phyloP scores from a whole-genome alignment of 371 early-diverging fungal species.

The Haplosporangium sp. region DNA sequence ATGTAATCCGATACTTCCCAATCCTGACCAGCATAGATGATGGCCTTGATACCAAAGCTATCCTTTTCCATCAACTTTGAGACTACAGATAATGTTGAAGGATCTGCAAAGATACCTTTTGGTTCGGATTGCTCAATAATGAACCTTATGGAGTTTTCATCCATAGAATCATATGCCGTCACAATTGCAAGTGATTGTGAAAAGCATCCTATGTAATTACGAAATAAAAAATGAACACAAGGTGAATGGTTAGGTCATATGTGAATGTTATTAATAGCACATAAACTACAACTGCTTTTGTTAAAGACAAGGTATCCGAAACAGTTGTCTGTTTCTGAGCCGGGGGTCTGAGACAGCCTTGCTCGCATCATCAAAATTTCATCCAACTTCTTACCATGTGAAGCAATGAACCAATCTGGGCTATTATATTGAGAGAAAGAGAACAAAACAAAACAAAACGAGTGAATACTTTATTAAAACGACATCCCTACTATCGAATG shows the following conservation, averaged over 20 bases:
- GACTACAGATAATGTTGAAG: constrained; percentile 70
- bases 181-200: constrained; percentile 78
- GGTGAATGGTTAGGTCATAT: too few species aligned
- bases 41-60: constrained; percentile 57
- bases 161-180: constrained; percentile 93
- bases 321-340: too few species aligned
- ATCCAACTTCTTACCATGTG: constrained; percentile 58
- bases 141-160: constrained; percentile 79
- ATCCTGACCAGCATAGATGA: constrained; percentile 72
- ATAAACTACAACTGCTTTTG: too few species aligned
- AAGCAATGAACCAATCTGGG: constrained; percentile 66
- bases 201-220: constrained; percentile 65
- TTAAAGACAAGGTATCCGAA: too few species aligned
- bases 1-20: constrained; percentile 34
- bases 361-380: too few species aligned
- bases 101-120: constrained; percentile 81
- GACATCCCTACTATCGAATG: not conserved
- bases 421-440: constrained; percentile 21
- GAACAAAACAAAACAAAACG: not conserved
- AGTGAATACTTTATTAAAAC: too few species aligned
- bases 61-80: constrained; percentile 56
- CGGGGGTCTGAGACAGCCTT: too few species aligned
- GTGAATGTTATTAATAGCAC: too few species aligned
- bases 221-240: not conserved
- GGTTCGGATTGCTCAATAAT: constrained; percentile 80